phyloP scores from a whole-genome alignment of 345 rosid genomes.

The Citrus unshiu region DNA sequence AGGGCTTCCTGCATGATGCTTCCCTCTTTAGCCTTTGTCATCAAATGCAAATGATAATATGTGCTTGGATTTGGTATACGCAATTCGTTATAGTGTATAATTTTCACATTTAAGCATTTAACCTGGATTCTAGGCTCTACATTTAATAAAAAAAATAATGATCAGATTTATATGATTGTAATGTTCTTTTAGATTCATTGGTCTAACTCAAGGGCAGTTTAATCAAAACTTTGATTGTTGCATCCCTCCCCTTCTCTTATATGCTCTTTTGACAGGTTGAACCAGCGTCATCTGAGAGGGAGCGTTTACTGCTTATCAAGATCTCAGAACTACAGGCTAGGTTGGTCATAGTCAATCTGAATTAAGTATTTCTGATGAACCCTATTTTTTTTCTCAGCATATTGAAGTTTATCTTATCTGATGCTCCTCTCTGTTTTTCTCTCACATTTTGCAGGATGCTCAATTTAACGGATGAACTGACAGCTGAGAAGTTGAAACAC shows the following conservation, averaged over 20 bases:
- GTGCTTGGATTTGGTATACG: neutral
- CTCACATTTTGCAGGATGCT: constrained; percentile 52
- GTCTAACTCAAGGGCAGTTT: neutral
- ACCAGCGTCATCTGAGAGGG: constrained; percentile 58
- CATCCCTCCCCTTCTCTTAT: neutral
- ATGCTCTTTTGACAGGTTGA: constrained; percentile 51
- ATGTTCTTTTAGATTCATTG: neutral
- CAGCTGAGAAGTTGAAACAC: constrained; percentile 63
- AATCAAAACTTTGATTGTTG: neutral
- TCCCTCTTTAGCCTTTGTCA: neutral
- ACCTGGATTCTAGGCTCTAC: neutral
- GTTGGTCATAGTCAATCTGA: constrained; percentile 33
- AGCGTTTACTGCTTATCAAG: constrained; percentile 53
- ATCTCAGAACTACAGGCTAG: constrained; percentile 76
- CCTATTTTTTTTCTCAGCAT: neutral
- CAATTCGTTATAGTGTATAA: neutral
- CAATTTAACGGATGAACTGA: constrained; percentile 68
- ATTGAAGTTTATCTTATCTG: constrained; percentile 15
- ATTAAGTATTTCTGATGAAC: neutral
- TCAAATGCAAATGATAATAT: neutral
- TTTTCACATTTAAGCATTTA: neutral
- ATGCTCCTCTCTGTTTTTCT: neutral
- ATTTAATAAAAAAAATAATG: neutral
- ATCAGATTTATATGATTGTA: neutral
- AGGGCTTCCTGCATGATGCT: neutral